Percentiles rank a stretch among this genome's conserved stretches.
These are phyloP conservation scores for Paracamarosporium sp. DNA, from an alignment of 2,329 filamentous ascomycete genomes.

Conservation along the genomic window DNA sequence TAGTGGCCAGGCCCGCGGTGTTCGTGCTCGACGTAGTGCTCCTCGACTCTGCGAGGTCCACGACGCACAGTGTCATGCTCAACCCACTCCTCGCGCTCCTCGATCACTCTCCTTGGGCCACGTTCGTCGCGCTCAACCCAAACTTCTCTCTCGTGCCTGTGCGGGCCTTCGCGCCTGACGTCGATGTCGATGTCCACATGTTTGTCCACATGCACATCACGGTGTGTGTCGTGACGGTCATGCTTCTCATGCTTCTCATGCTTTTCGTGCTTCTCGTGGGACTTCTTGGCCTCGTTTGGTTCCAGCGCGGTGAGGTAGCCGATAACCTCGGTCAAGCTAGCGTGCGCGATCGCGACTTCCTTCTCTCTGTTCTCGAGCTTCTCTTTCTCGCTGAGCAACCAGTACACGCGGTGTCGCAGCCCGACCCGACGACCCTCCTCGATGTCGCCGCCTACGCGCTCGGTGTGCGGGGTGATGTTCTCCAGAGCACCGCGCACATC, in stretches of 20 bases:
- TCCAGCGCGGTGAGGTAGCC: conserved; percentile 44
- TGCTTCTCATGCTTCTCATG: conserved; percentile 30
- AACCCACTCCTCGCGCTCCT: conserved; percentile 27
- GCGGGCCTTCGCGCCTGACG: conserved; percentile 31
- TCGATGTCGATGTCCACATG: conserved; percentile 41
- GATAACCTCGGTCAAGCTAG: conserved; percentile 44
- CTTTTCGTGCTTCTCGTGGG: conserved; percentile 9
- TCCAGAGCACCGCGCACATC: conserved; percentile 45
- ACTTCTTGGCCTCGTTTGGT: conserved; percentile 28
- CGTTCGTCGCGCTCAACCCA: conserved; percentile 32
- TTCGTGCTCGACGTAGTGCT: conserved; percentile 20
- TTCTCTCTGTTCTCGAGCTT: conserved; percentile 47
- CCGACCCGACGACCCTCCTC: conserved; percentile 44
- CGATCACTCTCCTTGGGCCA: conserved; percentile 22
- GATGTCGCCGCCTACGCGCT: conserved; percentile 43
- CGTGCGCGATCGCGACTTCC: conserved; percentile 42
- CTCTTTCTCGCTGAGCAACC: conserved; percentile 49
- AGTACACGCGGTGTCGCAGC: conserved; percentile 44
- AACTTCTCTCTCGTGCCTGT: conserved; percentile 20
- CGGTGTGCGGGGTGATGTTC: conserved; percentile 45
- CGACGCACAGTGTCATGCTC: conserved; percentile 20
- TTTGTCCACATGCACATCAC: conserved; percentile 14
- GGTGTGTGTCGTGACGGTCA: conserved; percentile 28
- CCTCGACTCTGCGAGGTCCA: conserved; percentile 19
- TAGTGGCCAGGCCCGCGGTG: conserved; percentile 25